These are phyloP conservation scores for Penicillium sp. DNA, from an alignment of 2,329 filamentous ascomycete genomes.

Conservation along the genomic window DNA sequence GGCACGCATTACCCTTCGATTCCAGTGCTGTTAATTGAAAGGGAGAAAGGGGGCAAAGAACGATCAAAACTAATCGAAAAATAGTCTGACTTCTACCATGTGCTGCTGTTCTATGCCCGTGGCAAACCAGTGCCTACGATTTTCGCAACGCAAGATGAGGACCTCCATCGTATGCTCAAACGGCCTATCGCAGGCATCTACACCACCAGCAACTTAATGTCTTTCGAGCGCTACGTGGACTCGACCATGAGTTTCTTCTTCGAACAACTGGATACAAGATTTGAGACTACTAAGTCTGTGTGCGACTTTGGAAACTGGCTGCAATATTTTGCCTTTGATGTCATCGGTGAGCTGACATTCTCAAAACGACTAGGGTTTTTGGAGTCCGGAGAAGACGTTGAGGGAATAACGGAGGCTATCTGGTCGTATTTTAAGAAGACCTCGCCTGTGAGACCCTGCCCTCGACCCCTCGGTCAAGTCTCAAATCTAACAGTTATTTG, in stretches of 20 bases:
- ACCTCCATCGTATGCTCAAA: constrained; percentile 3
- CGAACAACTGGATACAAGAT: background rate
- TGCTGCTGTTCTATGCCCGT: background rate
- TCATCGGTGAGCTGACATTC: constrained; percentile 35
- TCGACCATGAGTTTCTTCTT: background rate
- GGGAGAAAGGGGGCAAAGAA: background rate
- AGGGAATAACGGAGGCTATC: constrained; percentile 28
- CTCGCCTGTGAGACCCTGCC: background rate
- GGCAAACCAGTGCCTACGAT: background rate
- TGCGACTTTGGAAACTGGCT: constrained; percentile 5
- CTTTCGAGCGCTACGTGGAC: constrained; percentile 8
- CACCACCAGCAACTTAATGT: background rate
- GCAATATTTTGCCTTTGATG: constrained; percentile 29
- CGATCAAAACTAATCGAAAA: background rate
- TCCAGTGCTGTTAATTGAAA: background rate
- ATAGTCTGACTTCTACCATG: constrained; percentile 5
- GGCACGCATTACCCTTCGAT: background rate
- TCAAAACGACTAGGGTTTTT: constrained; percentile 32
- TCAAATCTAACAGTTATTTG: constrained; percentile 15
- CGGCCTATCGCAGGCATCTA: background rate
- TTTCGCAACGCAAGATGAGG: constrained; percentile 8
- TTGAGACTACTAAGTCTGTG: background rate
- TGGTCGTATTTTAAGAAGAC: constrained; percentile 26
- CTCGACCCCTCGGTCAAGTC: constrained; percentile 8
- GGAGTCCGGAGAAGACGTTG: constrained; percentile 29